phyloP scores from a whole-genome alignment of 345 rosid species.

The Rubroshorea leprosula region DNA sequence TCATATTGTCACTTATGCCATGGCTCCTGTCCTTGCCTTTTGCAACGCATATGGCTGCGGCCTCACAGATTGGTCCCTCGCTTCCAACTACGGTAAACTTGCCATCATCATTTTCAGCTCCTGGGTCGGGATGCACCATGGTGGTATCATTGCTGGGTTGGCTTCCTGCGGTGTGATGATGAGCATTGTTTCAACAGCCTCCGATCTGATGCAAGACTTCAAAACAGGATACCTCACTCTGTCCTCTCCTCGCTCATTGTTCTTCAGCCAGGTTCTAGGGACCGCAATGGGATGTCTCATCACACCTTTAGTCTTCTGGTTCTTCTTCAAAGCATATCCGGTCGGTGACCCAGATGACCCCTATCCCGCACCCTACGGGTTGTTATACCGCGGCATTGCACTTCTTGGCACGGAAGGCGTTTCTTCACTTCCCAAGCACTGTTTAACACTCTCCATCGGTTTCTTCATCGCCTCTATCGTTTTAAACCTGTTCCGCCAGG shows the following conservation, averaged over 20 bases:
- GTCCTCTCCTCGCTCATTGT: slow-evolving; percentile 86
- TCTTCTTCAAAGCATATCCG: slow-evolving; percentile 71
- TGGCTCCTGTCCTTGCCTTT: slow-evolving; percentile 77
- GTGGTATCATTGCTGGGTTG: slow-evolving; percentile 78
- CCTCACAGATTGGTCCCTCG: slow-evolving; percentile 84
- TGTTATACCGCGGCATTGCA: slow-evolving; percentile 68
- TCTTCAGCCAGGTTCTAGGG: slow-evolving; percentile 71
- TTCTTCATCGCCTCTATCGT: slow-evolving; percentile 46
- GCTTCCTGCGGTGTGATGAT: slow-evolving; percentile 92
- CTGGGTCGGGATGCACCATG: slow-evolving; percentile 61
- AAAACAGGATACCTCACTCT: slow-evolving; percentile 89
- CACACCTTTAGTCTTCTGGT: slow-evolving; percentile 73
- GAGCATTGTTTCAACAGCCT: slow-evolving; percentile 94
- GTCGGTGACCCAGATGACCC: slow-evolving; percentile 59
- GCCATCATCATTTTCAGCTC: slow-evolving; percentile 74
- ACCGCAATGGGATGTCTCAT: slow-evolving; percentile 68
- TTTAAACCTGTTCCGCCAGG: slow-evolving; percentile 34
- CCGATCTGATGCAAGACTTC: slow-evolving; percentile 90
- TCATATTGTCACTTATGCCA: slow-evolving; percentile 42
- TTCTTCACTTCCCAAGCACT: slow-evolving; percentile 61
- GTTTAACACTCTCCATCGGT: slow-evolving; percentile 44
- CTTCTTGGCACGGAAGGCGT: slow-evolving; percentile 70
- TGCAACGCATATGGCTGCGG: slow-evolving; percentile 92
- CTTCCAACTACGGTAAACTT: slow-evolving; percentile 79
- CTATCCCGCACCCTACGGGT: slow-evolving; percentile 77